Evolutionary conservation across 2,329 filamentous ascomycete species (phyloP).

Genomic region (Colletotrichum orchidophilum): DNA sequence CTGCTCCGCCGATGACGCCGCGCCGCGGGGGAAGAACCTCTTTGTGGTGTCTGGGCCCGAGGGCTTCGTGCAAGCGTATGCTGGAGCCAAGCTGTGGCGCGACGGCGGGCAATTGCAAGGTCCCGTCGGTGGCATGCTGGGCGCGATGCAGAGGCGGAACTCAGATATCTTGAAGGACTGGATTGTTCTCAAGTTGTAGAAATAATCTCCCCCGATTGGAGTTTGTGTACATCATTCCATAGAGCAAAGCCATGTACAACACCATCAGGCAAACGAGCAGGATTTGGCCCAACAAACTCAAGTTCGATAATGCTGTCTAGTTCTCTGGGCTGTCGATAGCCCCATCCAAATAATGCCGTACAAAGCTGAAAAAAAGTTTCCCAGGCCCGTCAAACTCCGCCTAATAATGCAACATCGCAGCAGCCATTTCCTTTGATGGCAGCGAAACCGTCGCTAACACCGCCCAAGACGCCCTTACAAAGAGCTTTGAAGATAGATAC

Average conservation of each 20-base stretch:
- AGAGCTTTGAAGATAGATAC: constrained; percentile 1
- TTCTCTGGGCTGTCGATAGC: neutral
- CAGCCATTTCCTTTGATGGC: constrained; percentile 12
- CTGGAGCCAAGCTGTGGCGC: constrained; percentile 81
- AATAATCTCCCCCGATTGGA: neutral
- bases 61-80: constrained; percentile 84
- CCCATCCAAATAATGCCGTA: constrained; percentile 29
- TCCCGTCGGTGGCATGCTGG: constrained; percentile 73
- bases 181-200: constrained; percentile 57
- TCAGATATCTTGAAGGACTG: constrained; percentile 51
- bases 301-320: constrained; percentile 36
- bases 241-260: neutral
- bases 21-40: constrained; percentile 63
- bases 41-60: constrained; percentile 91
- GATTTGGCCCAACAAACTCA: constrained; percentile 10
- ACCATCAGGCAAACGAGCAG: neutral
- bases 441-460: neutral
- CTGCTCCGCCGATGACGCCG: constrained; percentile 37
- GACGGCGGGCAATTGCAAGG: constrained; percentile 80
- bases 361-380: constrained; percentile 5
- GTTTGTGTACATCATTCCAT: neutral
- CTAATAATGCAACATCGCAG: constrained; percentile 19
- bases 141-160: constrained; percentile 62
- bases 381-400: constrained; percentile 18
- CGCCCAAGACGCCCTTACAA: constrained; percentile 10